These are phyloP conservation scores for Crithidia sp. DNA, from an alignment of 208 protist genomes.

Conservation along the genomic window DNA sequence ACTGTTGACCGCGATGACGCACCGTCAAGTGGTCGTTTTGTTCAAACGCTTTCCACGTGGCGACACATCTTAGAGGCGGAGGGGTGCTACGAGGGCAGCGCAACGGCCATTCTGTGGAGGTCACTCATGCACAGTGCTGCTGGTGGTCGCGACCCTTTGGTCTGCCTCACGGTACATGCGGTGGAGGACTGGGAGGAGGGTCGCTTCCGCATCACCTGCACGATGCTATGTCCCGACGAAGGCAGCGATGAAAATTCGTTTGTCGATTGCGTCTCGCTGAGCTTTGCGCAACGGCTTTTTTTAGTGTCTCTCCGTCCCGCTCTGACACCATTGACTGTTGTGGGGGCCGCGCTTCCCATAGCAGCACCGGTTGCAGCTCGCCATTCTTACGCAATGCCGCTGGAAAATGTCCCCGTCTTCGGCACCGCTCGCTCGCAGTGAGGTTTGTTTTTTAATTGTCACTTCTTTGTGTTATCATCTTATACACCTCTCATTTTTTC, in stretches of 20 bases:
- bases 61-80: slow-evolving; percentile 15
- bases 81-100: slow-evolving; percentile 20
- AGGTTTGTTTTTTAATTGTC: too few species aligned
- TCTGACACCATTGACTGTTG: too few species aligned
- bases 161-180: slow-evolving; percentile 6
- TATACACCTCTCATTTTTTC: too few species aligned
- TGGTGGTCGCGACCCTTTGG: slow-evolving; percentile 12
- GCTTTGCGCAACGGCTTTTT: slow-evolving; percentile 1
- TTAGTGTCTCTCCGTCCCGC: background rate
- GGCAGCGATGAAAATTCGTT: too few species aligned
- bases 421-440: too few species aligned
- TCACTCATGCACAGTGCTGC: slow-evolving; percentile 2
- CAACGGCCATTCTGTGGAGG: slow-evolving; percentile 21
- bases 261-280: background rate
- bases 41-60: slow-evolving; percentile 15
- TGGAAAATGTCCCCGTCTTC: background rate
- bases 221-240: background rate
- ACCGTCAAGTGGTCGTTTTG: background rate
- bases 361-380: too few species aligned
- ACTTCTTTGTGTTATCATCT: too few species aligned
- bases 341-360: too few species aligned
- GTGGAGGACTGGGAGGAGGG: slow-evolving; percentile 27
- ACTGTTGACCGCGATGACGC: background rate
- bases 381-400: background rate
- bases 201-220: slow-evolving; percentile 6